Evolutionary conservation across 306 rosid species (phyloP), one percentile per base, ranked within the genome.

Genomic region (Inga leiocalycina): DNA sequence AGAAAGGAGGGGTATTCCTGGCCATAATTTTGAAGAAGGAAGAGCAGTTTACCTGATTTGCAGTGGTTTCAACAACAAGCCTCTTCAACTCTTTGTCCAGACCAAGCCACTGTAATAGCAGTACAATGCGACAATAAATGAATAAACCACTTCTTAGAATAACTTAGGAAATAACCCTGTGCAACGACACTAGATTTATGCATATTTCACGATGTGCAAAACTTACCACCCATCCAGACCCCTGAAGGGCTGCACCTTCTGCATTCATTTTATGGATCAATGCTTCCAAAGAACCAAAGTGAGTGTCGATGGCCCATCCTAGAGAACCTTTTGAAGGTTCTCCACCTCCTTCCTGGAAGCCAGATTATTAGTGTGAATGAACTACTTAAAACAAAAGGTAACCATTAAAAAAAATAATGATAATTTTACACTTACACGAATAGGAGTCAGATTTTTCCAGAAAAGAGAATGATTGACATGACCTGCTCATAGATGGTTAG

Each of bases 151-250:
- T 41, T 76, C 71, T 49, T 52, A 75, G 61, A 75, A 76, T 12
- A 17, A 79, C 74, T 73, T 65, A 71, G 19, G 74, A 48, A 62
- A 64, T n/a, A 13, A 52, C 9, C 46, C 44, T 74, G 68, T 54
- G 78, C 49, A 82, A 77, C 17, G 71, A 61, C 52, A 79, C 52
- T 66, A 85, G 34, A 54, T 17, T 51, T 51, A 56, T 6, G 54
- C 59, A 48, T 81, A 59, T 81, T 78, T 46, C 76, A 79, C 37
- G 84, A 86, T 49, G 51, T 22, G 83, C 80, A 67, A 61, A 84
- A 86, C 93, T 79, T 89, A 97, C 99, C 97, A 94, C 99, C 99
- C 99, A 97, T 88, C 99, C 99, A 44, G 99, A 97, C 30, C 99
- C 99, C 89, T 97, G 99, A 52, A 97, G 59, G 37, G 92, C 99